Evolutionary conservation across 768 basidiomycete genomes (phyloP), one percentile per base, ranked within the genome.

Genomic region (Tulasnella sp.): DNA sequence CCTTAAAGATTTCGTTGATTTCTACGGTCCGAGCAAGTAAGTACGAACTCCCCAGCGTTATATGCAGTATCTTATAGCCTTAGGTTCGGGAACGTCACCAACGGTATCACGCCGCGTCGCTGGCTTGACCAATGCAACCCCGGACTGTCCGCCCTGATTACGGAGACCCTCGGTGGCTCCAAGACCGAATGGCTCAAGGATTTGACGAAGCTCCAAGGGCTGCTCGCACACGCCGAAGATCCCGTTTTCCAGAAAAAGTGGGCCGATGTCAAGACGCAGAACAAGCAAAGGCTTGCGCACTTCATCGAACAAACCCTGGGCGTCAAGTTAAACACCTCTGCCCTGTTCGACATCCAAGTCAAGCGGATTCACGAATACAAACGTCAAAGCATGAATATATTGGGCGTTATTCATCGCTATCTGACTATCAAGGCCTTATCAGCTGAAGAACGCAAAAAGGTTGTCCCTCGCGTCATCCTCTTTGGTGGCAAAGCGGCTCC

Each of bases 401-500:
- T 99, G 75, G 93, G 93, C 75, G 93, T 96, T 80, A 90, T 97
- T 81, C 92, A 95, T 84, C 90, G 95, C 74, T 98, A 97, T 86
- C 87, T 96, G 73, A 86, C 85, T 12, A 85, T 98, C 85, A 98
- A 98, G 87, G 88, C 85, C 42, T 91, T 97, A 91, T 88, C 88
- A 2, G 89, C 93, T 0, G 92, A 86, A 40, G 91, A 98, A 84
- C 90, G 93, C 83, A 93, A 93, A 88, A 94, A 93, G 84, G 89
- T 93, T 81, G 91, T 90, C 82, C 93, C 91, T n/a, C 90, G 91
- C 76, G 96, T 95, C 31, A 92, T 95, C 27, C 94, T 99, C 88
- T 99, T 99, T 81, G 97, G 95, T 40, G 97, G 98, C 81, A 98
- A 98, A 85, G 96, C 97, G 76, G 97, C 97, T 0, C 97, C 97